A percentile compares a stretch with the other conserved stretches of the same genome.
phyloP scores from a whole-genome alignment of 2,329 filamentous ascomycete species.

The Epichloe sp. region DNA sequence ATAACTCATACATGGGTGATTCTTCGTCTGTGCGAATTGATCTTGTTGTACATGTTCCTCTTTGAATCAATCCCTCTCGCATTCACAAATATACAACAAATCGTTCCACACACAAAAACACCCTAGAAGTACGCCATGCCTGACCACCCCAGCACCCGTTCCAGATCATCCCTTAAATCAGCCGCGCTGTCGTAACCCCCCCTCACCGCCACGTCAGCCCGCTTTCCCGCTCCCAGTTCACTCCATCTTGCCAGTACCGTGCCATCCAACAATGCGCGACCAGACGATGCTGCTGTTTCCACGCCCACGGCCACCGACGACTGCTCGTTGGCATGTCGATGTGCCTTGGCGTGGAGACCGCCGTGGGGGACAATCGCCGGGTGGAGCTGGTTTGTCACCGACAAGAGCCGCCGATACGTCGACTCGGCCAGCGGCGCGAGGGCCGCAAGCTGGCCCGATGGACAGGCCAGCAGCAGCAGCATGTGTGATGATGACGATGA shows the following conservation, averaged over 20 bases:
- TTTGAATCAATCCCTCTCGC: no score
- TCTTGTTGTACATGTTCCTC: no score
- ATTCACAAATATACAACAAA: no score
- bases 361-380: conserved; percentile 62
- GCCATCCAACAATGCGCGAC: conserved; percentile 64
- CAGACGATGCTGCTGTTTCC: conserved; percentile 40
- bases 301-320: conserved; percentile 34
- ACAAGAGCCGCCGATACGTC: conserved; percentile 70
- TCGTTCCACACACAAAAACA: neutral
- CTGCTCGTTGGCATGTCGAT: conserved; percentile 40
- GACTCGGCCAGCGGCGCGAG: conserved; percentile 68
- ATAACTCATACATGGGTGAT: neutral
- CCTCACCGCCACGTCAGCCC: conserved; percentile 63
- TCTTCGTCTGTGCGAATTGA: no score
- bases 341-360: conserved; percentile 72
- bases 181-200: conserved; percentile 55
- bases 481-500: conserved; percentile 24
- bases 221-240: conserved; percentile 58
- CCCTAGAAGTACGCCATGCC: conserved; percentile 38
- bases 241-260: conserved; percentile 61
- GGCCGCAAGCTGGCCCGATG: conserved; percentile 63
- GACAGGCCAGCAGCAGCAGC: conserved; percentile 60
- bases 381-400: conserved; percentile 66
- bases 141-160: conserved; percentile 46
- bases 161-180: conserved; percentile 58